A percentile compares a stretch with the other conserved stretches of the same genome.
These are phyloP conservation scores for Teunomyces panamensis DNA, from an alignment of 805 yeast genomes.

Conservation along the genomic window DNA sequence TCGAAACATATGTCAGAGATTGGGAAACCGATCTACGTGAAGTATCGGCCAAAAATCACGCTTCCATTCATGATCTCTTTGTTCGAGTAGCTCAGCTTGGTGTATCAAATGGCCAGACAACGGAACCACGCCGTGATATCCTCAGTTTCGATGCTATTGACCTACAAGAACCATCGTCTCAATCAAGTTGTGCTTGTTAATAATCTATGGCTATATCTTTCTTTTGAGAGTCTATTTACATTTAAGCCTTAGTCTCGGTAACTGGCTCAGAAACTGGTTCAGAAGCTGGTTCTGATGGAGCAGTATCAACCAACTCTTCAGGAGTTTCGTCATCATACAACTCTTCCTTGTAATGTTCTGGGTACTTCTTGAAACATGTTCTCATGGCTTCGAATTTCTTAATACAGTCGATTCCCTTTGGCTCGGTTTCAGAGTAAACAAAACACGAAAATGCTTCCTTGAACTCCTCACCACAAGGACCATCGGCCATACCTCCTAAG, in stretches of 20 bases:
- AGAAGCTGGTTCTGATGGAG: constrained; percentile 1
- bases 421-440: constrained; percentile 89
- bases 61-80: constrained; percentile 33
- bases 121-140: constrained; percentile 12
- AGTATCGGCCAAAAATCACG: constrained; percentile 28
- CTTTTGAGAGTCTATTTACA: not conserved
- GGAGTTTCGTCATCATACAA: constrained; percentile 62
- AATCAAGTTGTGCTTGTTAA: constrained; percentile 21
- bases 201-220: not conserved
- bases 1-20: constrained; percentile 27
- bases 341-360: constrained; percentile 92
- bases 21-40: constrained; percentile 36
- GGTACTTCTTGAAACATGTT: constrained; percentile 86
- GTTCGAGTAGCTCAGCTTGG: constrained; percentile 37
- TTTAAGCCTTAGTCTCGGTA: constrained; percentile 1
- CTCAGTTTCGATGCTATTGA: constrained; percentile 33
- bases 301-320: constrained; percentile 5
- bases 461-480: constrained; percentile 97
- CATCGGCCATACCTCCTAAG: constrained; percentile 97
- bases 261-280: not conserved
- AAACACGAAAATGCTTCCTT: constrained; percentile 94
- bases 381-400: constrained; percentile 91
- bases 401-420: constrained; percentile 94
- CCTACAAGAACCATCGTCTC: constrained; percentile 10
- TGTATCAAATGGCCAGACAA: constrained; percentile 10